Percentiles rank a stretch among this genome's conserved stretches.
Conservation (phyloP, 208 protist species). For the Herpetomonas samuelpessoai region DNA sequence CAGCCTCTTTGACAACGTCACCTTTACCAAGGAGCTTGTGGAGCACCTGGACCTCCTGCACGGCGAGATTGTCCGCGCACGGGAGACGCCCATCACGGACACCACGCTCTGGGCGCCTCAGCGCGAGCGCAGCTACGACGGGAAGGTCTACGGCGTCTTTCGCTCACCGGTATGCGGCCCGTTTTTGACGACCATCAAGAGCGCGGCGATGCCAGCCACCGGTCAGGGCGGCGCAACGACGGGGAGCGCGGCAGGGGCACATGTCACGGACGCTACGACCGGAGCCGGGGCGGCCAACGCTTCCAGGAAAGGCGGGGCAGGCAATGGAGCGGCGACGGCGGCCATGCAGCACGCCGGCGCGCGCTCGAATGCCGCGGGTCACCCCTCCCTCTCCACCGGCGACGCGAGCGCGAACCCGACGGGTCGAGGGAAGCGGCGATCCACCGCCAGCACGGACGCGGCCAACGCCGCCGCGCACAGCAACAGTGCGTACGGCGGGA, state of each 20-base stretch:
- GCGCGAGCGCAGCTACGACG: slow-evolving; percentile 57
- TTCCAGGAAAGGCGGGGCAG: too few relatives aligned
- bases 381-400: too few relatives aligned
- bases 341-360: too few relatives aligned
- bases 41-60: slow-evolving; percentile 46
- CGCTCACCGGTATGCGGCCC: slow-evolving; percentile 58
- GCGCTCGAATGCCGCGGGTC: too few relatives aligned
- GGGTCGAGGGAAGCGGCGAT: too few relatives aligned
- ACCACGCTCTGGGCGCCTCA: slow-evolving; percentile 21
- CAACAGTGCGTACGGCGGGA: not conserved
- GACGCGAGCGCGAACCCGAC: too few relatives aligned
- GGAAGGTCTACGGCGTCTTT: slow-evolving; percentile 74
- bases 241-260: not conserved
- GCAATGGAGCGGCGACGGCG: too few relatives aligned
- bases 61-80: slow-evolving; percentile 58
- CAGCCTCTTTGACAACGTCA: slow-evolving; percentile 28
- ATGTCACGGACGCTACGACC: not conserved
- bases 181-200: slow-evolving; percentile 69
- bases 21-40: slow-evolving; percentile 32
- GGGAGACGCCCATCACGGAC: slow-evolving; percentile 40
- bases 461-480: not conserved
- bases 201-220: slow-evolving; percentile 4
- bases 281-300: slow-evolving; percentile 4
- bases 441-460: not conserved
- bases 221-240: not conserved